Conservation (phyloP, 768 basidiomycete genomes). For the Trametes elegans region DNA sequence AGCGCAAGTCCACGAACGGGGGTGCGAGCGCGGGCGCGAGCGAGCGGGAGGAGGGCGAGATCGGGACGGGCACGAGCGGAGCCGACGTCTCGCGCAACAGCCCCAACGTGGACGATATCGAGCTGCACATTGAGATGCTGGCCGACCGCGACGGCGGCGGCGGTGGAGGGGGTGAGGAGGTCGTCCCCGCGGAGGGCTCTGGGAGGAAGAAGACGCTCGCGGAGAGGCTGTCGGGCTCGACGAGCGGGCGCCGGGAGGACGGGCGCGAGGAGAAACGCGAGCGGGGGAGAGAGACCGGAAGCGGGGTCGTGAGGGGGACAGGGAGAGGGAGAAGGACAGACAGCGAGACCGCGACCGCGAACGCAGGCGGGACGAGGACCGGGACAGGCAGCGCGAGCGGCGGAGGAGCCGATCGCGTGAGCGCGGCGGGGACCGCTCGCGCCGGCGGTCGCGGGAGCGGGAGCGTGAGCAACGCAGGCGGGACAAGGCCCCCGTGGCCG, state of each 20-base stretch:
- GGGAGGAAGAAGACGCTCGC: neutral
- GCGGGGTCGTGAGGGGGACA: neutral
- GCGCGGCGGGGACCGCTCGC: neutral
- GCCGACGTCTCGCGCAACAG: slow-evolving; percentile 16
- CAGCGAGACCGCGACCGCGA: neutral
- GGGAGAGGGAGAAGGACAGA: slow-evolving; percentile 3
- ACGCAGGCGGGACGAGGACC: neutral
- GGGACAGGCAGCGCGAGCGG: neutral
- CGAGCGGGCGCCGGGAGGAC: slow-evolving; percentile 1
- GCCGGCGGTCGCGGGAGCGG: slow-evolving; percentile 5
- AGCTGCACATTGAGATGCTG: neutral
- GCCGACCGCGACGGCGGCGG: neutral
- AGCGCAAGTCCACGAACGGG: slow-evolving; percentile 10
- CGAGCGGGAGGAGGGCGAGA: slow-evolving; percentile 25
- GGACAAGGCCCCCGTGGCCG: neutral
- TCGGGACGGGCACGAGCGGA: slow-evolving; percentile 16
- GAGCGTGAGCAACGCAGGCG: slow-evolving; percentile 5
- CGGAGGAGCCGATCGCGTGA: slow-evolving; percentile 5
- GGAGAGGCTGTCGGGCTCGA: neutral
- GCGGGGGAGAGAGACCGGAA: neutral
- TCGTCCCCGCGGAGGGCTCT: neutral
- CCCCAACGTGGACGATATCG: neutral
- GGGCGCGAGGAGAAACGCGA: slow-evolving; percentile 6
- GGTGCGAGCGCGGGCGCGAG: neutral
- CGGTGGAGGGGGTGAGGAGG: neutral